Percentiles rank a stretch among this genome's conserved stretches.
phyloP scores from a whole-genome alignment of 768 basidiomycete species.

The Rhodotorula babjevae region DNA sequence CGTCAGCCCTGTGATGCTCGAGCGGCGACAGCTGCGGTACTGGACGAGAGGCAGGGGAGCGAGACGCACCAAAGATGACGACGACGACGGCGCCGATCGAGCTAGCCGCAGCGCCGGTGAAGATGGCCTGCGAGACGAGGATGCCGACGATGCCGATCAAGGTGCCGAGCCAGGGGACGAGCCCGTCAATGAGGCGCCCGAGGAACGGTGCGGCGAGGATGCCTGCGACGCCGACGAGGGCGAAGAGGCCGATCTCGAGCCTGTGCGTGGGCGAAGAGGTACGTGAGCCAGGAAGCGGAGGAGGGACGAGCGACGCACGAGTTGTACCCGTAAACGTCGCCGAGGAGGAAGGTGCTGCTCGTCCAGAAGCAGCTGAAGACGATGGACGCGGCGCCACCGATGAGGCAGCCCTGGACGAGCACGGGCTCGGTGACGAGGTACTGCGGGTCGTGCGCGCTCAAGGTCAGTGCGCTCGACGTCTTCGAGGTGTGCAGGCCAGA shows the following conservation, averaged over 20 bases:
- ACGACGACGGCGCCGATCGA: conserved; percentile 66
- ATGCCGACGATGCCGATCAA: conserved; percentile 56
- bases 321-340: conserved; percentile 66
- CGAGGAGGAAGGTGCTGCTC: conserved; percentile 66
- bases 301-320: conserved; percentile 47
- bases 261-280: background rate
- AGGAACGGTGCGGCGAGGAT: conserved; percentile 65
- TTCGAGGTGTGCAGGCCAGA: too few species aligned
- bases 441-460: conserved; percentile 19
- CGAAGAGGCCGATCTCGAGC: conserved; percentile 62
- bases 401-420: conserved; percentile 19
- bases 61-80: conserved; percentile 57
- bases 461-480: too few species aligned
- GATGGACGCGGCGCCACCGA: background rate
- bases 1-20: too few species aligned
- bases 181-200: conserved; percentile 63
- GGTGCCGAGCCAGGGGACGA: conserved; percentile 74
- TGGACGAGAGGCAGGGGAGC: too few species aligned
- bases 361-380: conserved; percentile 30
- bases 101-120: conserved; percentile 65
- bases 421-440: conserved; percentile 48
- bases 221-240: conserved; percentile 63
- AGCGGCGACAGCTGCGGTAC: too few species aligned
- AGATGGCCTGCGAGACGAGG: conserved; percentile 59
- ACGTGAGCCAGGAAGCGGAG: background rate